Base-by-base conservation (phyloP, 306 rosid species). In the Vicia faba region DNA sequence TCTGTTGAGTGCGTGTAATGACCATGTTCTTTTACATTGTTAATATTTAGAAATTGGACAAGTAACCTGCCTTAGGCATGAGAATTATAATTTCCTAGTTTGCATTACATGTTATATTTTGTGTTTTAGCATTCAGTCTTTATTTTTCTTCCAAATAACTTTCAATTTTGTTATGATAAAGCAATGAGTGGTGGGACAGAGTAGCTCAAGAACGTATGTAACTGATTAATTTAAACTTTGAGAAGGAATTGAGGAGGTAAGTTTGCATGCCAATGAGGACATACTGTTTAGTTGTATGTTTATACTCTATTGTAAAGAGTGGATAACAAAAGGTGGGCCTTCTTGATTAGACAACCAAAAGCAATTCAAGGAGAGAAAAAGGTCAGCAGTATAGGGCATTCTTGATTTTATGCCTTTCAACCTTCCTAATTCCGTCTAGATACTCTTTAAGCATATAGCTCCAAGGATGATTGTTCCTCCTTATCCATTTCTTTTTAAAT, bases 361-460 rank as follows among this genome's bases (percentile, higher is more conserved):
- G 23, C 53, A 53, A 20, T 53, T 53, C 59, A 53, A 5, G 20
- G 57, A 50, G 20, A 50, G 57, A 41, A 41, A 41, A 41, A 41
- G 15, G 46, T 41, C 15, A 41, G 46, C 7, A 11, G 46, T 25
- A 23, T 44, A 48, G 33, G 4, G 11, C 48, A 16, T 10, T 23
- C 23, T 72, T 50, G 11, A 25, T 62, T 40, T 31, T 28, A 31
- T 49, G 51, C 25, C 40, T 20, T 64, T 10, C 29, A 54, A 20
- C 49, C 31, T 56, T 29, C 19, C 15, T 2, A n/a, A 28, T n/a
- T 51, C 23, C 25, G 18, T 36, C 62, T 49, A 12, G 18, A 40
- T 54, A 48, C 46, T 48, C 28, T 72, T 73, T 13, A 13, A 19
- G 6, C 39, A 40, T 63, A 63, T 35, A 33, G 64, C 58, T 53